phyloP scores from a whole-genome alignment of 371 early-diverging fungal species.

The Nematocida major region DNA sequence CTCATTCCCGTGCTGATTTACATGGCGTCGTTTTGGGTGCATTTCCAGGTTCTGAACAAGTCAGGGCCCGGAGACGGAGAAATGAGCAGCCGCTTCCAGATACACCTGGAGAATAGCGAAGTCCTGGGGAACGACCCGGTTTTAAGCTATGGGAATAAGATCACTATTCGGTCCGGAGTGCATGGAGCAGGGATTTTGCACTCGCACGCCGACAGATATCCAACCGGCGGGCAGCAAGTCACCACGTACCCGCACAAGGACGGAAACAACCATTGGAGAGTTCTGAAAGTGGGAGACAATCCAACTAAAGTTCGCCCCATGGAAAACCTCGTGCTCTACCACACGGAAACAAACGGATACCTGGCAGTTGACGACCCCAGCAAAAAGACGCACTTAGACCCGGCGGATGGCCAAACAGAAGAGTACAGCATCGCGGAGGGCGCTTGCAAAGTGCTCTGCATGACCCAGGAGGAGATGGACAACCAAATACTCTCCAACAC shows the following conservation, averaged over 20 bases:
- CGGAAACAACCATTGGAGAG: conserved; percentile 81
- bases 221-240: conserved; percentile 90
- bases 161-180: conserved; percentile 77
- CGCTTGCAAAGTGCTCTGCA: neutral
- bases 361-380: conserved; percentile 77
- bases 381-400: conserved; percentile 68
- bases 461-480: conserved; percentile 61
- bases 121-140: conserved; percentile 76
- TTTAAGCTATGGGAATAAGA: conserved; percentile 79
- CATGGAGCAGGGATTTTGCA: conserved; percentile 86
- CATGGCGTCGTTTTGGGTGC: conserved; percentile 75
- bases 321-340: conserved; percentile 62
- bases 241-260: conserved; percentile 94
- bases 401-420: conserved; percentile 48
- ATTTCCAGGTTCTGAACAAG: conserved; percentile 78
- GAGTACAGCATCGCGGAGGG: neutral
- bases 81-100: conserved; percentile 94
- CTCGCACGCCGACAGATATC: conserved; percentile 85
- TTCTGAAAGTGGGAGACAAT: conserved; percentile 60
- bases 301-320: conserved; percentile 37
- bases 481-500: conserved; percentile 47
- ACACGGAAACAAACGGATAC: conserved; percentile 65
- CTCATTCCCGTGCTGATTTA: conserved; percentile 78
- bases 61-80: conserved; percentile 87
- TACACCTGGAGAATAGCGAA: conserved; percentile 74